These are phyloP conservation scores for Cinchona pubescens DNA, from an alignment of 257 asterid genomes.

Conservation along the genomic window DNA sequence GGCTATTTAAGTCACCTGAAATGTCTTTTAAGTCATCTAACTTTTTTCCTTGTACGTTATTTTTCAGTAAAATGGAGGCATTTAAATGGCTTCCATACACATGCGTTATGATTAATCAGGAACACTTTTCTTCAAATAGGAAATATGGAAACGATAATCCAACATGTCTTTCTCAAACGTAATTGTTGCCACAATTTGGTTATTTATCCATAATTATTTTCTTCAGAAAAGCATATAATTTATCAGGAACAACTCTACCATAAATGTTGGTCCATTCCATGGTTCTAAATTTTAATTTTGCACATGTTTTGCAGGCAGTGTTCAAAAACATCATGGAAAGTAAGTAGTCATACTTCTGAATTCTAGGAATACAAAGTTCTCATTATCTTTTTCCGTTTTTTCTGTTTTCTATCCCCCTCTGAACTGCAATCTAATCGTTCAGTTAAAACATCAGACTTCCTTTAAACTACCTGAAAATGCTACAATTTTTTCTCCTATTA, in stretches of 20 bases:
- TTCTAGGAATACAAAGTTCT: background rate
- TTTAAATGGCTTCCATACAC: background rate
- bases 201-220: background rate
- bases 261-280: background rate
- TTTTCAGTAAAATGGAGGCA: background rate
- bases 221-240: background rate
- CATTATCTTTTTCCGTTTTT: background rate
- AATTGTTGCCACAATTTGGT: background rate
- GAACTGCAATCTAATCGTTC: too few relatives aligned
- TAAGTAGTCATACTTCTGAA: slow-evolving; percentile 42
- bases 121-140: background rate
- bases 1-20: background rate
- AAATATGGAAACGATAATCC: background rate
- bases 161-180: background rate
- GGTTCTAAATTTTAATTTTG: slow-evolving; percentile 11
- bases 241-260: background rate
- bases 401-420: too few relatives aligned
- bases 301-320: slow-evolving; percentile 54
- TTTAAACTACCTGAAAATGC: too few relatives aligned
- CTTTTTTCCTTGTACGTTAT: background rate
- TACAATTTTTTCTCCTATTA: slow-evolving; percentile 17
- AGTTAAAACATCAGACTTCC: too few relatives aligned
- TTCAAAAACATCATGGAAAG: slow-evolving; percentile 84
- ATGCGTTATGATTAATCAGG: background rate
- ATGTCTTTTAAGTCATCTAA: background rate